Conservation (phyloP, 192 early-diverging fungal species). For the Dispira simplex region DNA sequence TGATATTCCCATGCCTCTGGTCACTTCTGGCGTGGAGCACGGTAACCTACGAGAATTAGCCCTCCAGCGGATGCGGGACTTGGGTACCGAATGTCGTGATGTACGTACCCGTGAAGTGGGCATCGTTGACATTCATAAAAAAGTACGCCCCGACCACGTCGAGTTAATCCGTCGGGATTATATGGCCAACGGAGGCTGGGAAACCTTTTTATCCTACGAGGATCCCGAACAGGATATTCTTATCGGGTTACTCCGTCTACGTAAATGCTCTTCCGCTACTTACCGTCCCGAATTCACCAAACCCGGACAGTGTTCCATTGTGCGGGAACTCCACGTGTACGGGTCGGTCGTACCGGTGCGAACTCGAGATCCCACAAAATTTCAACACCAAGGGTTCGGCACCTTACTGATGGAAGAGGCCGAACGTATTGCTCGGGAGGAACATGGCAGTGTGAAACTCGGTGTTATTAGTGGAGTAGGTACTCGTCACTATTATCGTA, state of each 20-base stretch:
- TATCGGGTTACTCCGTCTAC: conserved; percentile 82
- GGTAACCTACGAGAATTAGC: conserved; percentile 95
- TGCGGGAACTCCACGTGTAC: conserved; percentile 97
- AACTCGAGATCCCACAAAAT: conserved; percentile 90
- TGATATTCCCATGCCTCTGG: conserved; percentile 99
- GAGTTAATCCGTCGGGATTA: conserved; percentile 98
- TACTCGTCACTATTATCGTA: conserved; percentile 93
- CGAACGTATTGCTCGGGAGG: conserved; percentile 92
- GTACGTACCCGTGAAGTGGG: conserved; percentile 98
- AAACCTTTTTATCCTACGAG: conserved; percentile 98
- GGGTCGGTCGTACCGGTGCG: conserved; percentile 94
- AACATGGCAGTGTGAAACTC: conserved; percentile 89
- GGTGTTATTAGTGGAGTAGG: conserved; percentile 97
- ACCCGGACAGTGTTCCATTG: conserved; percentile 71
- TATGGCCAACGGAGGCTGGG: conserved; percentile 96
- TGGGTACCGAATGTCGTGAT: conserved; percentile 92
- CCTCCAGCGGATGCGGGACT: conserved; percentile 87
- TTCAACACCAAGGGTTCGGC: conserved; percentile 99
- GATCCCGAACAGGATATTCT: conserved; percentile 94
- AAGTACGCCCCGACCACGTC: conserved; percentile 85
- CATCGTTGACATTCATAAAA: conserved; percentile 94
- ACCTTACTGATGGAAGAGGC: conserved; percentile 99
- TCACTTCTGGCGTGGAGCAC: conserved; percentile 96
- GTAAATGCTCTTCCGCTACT: conserved; percentile 78
- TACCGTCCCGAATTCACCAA: conserved; percentile 85